Conservation (phyloP, 2,329 filamentous ascomycete genomes). For the Hymenotorrendiella dingleyae region DNA sequence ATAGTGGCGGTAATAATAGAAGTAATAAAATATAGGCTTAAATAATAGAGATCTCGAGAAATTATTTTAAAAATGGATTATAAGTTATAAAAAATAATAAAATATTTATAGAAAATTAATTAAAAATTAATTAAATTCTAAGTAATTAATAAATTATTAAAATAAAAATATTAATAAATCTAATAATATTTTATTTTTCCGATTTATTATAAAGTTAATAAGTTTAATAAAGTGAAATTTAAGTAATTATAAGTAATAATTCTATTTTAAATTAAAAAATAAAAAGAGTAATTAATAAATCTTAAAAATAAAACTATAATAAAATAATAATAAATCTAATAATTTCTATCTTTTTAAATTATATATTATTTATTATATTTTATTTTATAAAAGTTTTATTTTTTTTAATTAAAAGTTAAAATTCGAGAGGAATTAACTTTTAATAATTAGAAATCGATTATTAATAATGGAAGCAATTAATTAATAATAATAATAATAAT, state of each 20-base stretch:
- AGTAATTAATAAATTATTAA: background rate
- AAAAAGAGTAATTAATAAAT: too few relatives aligned
- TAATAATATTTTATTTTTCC: too few relatives aligned
- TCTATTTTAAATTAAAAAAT: too few relatives aligned
- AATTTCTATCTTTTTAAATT: too few relatives aligned
- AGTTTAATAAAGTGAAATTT: background rate
- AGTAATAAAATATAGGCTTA: background rate
- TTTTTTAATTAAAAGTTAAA: background rate
- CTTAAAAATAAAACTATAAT: too few relatives aligned
- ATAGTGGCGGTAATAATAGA: background rate
- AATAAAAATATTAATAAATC: too few relatives aligned
- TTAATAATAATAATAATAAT: background rate
- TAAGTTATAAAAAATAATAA: background rate
- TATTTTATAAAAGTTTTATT: too few relatives aligned
- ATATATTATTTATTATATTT: too few relatives aligned
- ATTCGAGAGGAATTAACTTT: background rate
- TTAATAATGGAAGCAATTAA: too few relatives aligned
- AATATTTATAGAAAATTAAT: background rate
- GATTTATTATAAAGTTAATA: background rate
- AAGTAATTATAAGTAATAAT: background rate
- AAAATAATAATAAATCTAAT: too few relatives aligned
- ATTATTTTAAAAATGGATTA: background rate
- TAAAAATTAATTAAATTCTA: background rate
- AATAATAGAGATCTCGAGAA: background rate
- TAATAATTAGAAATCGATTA: too few relatives aligned